These are phyloP conservation scores for Talaromyces sp. DNA, from an alignment of 2,329 filamentous ascomycete genomes.

Conservation along the genomic window DNA sequence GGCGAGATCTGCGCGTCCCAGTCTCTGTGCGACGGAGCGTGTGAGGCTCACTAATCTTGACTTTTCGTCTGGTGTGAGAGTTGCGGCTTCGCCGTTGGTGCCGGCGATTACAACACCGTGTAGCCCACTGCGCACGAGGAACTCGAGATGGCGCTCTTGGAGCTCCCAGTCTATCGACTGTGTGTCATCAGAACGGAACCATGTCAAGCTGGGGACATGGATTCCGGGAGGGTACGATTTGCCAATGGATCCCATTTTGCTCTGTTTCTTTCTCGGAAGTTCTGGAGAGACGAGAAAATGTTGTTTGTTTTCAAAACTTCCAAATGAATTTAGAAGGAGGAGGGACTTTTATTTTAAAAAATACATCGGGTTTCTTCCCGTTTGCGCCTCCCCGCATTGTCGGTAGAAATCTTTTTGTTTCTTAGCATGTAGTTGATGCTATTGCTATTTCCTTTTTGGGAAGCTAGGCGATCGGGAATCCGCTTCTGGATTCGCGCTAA, in stretches of 20 bases:
- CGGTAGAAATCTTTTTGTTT: too few species aligned
- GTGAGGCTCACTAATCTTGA: slow-evolving; percentile 33
- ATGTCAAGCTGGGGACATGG: slow-evolving; percentile 54
- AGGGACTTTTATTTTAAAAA: neutral
- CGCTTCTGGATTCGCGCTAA: neutral
- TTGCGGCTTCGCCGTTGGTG: slow-evolving; percentile 43
- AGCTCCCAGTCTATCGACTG: slow-evolving; percentile 55
- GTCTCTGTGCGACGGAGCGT: slow-evolving; percentile 31
- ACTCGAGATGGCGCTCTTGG: slow-evolving; percentile 50
- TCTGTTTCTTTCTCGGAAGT: neutral
- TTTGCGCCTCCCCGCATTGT: neutral
- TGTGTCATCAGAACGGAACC: slow-evolving; percentile 43
- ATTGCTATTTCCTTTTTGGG: neutral
- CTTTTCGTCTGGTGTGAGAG: slow-evolving; percentile 37
- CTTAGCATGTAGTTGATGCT: neutral
- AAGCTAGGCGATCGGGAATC: neutral
- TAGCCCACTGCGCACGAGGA: slow-evolving; percentile 49
- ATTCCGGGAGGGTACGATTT: slow-evolving; percentile 42
- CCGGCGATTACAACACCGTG: slow-evolving; percentile 46
- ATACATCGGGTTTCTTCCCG: neutral
- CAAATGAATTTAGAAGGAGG: neutral
- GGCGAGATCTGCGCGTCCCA: slow-evolving; percentile 29
- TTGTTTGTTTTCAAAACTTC: neutral
- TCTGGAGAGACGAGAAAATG: neutral
- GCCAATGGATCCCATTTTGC: slow-evolving; percentile 4